These are phyloP conservation scores for Talaromyces islandicus DNA, from an alignment of 2,329 filamentous ascomycete genomes.

Conservation along the genomic window DNA sequence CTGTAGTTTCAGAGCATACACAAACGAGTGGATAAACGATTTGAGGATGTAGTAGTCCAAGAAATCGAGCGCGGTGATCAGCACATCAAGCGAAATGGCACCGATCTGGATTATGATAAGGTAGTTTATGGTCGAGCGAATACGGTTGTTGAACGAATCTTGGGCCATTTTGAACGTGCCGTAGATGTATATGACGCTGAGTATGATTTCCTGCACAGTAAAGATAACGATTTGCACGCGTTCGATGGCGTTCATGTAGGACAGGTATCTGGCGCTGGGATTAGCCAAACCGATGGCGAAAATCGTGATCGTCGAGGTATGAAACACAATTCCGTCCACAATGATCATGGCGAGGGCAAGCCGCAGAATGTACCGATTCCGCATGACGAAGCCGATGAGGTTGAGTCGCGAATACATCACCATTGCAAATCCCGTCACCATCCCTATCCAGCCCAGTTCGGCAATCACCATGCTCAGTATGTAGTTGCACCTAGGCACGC, in stretches of 20 bases:
- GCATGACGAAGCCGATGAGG: slow-evolving; percentile 24
- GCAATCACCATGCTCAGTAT: slow-evolving; percentile 16
- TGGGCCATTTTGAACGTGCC: slow-evolving; percentile 32
- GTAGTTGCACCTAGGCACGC: slow-evolving; percentile 22
- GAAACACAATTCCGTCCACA: slow-evolving; percentile 26
- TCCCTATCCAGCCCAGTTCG: slow-evolving; percentile 31
- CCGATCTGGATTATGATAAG: slow-evolving; percentile 8
- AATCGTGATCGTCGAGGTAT: slow-evolving; percentile 29
- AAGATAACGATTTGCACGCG: slow-evolving; percentile 46
- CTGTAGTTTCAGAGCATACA: slow-evolving; percentile 9
- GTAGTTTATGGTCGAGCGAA: slow-evolving; percentile 4
- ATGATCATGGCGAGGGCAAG: slow-evolving; percentile 35
- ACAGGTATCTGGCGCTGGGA: slow-evolving; percentile 16
- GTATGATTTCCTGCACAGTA: slow-evolving; percentile 44
- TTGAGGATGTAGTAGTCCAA: slow-evolving; percentile 9
- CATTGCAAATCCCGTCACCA: slow-evolving; percentile 36
- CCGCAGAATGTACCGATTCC: slow-evolving; percentile 11
- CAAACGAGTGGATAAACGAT: slow-evolving; percentile 10
- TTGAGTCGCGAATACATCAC: slow-evolving; percentile 38
- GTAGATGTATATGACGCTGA: slow-evolving; percentile 44
- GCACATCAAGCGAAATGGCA: neutral
- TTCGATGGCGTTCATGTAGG: slow-evolving; percentile 35
- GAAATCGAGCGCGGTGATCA: slow-evolving; percentile 6
- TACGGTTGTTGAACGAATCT: slow-evolving; percentile 7
- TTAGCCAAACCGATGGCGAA: slow-evolving; percentile 23